These are phyloP conservation scores for Diaporthe velutina DNA, from an alignment of 2,329 filamentous ascomycete genomes.

Conservation along the genomic window DNA sequence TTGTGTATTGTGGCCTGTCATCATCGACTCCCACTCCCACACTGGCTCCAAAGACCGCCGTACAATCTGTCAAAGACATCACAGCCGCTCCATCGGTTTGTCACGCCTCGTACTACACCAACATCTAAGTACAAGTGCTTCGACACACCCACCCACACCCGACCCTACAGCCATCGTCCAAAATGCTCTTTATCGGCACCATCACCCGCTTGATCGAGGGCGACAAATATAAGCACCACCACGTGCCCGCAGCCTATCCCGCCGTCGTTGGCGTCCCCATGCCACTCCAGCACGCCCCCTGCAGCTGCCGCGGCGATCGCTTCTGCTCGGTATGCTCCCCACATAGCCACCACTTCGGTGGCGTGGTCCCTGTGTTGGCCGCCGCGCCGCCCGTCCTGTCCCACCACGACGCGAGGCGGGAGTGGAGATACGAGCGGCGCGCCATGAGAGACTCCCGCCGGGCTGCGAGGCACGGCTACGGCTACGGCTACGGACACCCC, in stretches of 20 bases:
- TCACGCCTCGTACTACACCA: too few relatives aligned
- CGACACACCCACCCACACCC: background rate
- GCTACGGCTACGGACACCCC: conserved; percentile 19
- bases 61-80: background rate
- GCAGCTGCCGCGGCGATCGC: conserved; percentile 8
- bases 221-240: conserved; percentile 4
- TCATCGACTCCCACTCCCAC: background rate
- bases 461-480: conserved; percentile 31
- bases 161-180: background rate
- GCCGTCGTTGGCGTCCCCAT: background rate
- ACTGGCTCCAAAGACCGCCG: background rate
- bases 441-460: conserved; percentile 33
- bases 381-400: conserved; percentile 5
- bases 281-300: background rate
- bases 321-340: background rate
- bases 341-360: background rate
- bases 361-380: background rate
- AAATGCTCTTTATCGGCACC: conserved; percentile 33
- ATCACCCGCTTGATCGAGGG: conserved; percentile 30
- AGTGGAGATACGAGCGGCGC: conserved; percentile 37
- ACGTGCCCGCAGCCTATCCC: background rate
- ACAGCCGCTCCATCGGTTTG: background rate
- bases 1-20: background rate
- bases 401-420: conserved; percentile 33
- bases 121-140: background rate